Evolutionary conservation across 345 rosid species (phyloP).

Genomic region (Eucalyptus sp.): DNA sequence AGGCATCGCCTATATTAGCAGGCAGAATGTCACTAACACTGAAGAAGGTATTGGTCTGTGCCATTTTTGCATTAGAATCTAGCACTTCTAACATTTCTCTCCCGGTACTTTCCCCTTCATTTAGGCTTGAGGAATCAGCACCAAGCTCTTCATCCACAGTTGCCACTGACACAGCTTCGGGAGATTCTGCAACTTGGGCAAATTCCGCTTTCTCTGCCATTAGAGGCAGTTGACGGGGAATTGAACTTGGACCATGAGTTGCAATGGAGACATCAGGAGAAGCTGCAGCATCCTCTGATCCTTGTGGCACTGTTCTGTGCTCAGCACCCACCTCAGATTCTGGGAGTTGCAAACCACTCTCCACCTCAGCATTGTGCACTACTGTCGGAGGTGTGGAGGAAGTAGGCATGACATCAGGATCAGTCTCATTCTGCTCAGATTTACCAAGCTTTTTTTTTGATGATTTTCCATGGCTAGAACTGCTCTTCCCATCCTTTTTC

Average conservation of each 20-base stretch:
- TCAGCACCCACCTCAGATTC: background rate
- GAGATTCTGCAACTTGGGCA: background rate
- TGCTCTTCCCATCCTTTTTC: slow-evolving; percentile 73
- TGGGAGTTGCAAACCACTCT: background rate
- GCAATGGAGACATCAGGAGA: background rate
- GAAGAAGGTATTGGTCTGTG: slow-evolving; percentile 5
- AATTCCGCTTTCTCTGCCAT: background rate
- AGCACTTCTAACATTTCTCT: background rate
- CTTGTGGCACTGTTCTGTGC: background rate
- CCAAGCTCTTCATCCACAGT: background rate
- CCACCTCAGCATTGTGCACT: slow-evolving; percentile 20
- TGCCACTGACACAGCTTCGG: background rate
- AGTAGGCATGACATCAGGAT: slow-evolving; percentile 19
- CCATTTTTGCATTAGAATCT: slow-evolving; percentile 19
- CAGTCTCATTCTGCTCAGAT: slow-evolving; percentile 44
- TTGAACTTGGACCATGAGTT: background rate
- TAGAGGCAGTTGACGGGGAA: background rate
- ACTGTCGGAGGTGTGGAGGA: slow-evolving; percentile 4
- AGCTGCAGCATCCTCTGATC: background rate
- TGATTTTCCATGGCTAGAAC: slow-evolving; percentile 65
- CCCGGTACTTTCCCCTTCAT: slow-evolving; percentile 7
- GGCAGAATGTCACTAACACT: background rate
- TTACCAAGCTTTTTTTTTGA: slow-evolving; percentile 51
- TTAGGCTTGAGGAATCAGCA: slow-evolving; percentile 7
- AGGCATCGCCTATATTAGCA: slow-evolving; percentile 1